Evolutionary conservation across 345 rosid species (phyloP).

Genomic region (Abelmoschus esculentus): DNA sequence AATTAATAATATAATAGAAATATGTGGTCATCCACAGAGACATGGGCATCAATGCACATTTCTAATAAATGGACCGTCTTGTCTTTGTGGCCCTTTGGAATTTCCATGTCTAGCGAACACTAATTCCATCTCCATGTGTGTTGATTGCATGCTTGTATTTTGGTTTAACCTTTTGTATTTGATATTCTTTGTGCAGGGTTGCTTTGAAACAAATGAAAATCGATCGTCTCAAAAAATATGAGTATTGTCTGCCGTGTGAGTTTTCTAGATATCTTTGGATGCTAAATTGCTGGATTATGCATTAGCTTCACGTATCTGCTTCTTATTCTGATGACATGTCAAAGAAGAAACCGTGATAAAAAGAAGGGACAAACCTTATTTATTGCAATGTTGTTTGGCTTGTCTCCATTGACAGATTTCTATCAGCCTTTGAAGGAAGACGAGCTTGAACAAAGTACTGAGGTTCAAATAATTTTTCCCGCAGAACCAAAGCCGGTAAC

Average conservation of each 20-base stretch:
- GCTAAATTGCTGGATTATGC: conserved; percentile 3
- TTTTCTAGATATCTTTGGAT: conserved; percentile 18
- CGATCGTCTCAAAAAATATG: conserved; percentile 80
- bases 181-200: conserved; percentile 45
- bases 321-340: neutral
- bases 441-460: conserved; percentile 80
- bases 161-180: neutral
- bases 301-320: neutral
- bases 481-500: conserved; percentile 78
- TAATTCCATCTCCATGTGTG: neutral
- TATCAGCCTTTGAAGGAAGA: conserved; percentile 86
- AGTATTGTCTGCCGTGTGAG: conserved; percentile 96
- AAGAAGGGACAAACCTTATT: neutral
- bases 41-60: neutral
- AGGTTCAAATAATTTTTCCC: conserved; percentile 72
- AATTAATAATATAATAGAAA: neutral
- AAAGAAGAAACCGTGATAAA: neutral
- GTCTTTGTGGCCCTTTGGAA: neutral
- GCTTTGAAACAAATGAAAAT: conserved; percentile 86
- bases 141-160: conserved; percentile 3
- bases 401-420: conserved; percentile 46
- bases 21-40: neutral
- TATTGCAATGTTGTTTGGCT: neutral
- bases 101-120: neutral
- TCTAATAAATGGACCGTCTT: neutral